Evolutionary conservation across 2,329 filamentous ascomycete genomes (phyloP).

Genomic region (Ceratocystis colombiana): DNA sequence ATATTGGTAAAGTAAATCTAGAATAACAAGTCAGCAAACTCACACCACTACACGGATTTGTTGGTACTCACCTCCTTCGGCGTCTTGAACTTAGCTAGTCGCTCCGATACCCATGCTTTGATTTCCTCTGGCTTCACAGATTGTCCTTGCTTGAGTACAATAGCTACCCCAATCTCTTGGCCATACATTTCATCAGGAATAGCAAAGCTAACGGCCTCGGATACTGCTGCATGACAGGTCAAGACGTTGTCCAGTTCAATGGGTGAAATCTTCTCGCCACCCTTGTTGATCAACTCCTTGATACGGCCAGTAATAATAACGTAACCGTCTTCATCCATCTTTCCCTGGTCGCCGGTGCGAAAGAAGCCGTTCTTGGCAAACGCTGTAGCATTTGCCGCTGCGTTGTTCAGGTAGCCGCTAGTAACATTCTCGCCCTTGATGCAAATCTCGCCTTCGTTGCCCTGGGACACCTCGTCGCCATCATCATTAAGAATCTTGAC

Average conservation of each 20-base stretch:
- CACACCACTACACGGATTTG: neutral
- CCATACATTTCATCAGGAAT: constrained; percentile 74
- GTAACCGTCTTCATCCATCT: constrained; percentile 69
- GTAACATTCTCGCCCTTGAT: constrained; percentile 76
- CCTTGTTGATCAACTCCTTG: constrained; percentile 88
- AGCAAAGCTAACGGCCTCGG: constrained; percentile 74
- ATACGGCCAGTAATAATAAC: constrained; percentile 81
- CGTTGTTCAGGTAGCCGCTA: constrained; percentile 75
- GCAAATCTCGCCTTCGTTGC: constrained; percentile 69
- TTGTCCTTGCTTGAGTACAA: constrained; percentile 60
- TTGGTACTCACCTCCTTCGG: constrained; percentile 57
- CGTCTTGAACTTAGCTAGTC: constrained; percentile 72
- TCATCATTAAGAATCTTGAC: constrained; percentile 63
- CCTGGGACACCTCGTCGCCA: constrained; percentile 58
- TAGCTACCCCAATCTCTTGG: constrained; percentile 67
- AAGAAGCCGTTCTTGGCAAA: constrained; percentile 73
- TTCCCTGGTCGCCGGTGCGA: constrained; percentile 78
- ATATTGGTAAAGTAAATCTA: constrained; percentile 70
- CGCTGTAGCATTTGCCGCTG: constrained; percentile 59
- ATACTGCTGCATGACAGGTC: constrained; percentile 59
- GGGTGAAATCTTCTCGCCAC: constrained; percentile 79
- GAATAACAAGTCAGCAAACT: constrained; percentile 20
- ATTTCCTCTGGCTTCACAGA: constrained; percentile 50
- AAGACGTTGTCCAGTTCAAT: constrained; percentile 81
- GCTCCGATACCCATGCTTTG: constrained; percentile 57